Conservation (phyloP, 306 rosid species). For the Trifolium fragiferum region DNA sequence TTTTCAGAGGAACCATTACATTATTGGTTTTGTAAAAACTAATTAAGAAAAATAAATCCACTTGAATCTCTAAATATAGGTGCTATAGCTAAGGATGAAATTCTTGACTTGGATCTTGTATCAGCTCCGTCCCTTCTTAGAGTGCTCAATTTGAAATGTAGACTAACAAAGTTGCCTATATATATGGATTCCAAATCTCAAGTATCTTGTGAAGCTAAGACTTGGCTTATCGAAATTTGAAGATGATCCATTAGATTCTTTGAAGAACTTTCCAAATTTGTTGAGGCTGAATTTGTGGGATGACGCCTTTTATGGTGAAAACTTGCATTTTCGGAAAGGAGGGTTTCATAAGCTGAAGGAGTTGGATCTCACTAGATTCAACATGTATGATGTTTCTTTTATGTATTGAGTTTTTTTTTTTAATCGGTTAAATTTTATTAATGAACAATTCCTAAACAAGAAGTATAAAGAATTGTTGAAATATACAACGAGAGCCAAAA, state of each 20-base stretch:
- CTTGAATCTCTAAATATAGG: conserved; percentile 32
- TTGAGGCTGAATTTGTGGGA: conserved; percentile 20
- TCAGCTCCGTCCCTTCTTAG: background rate
- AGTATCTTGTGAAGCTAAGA: conserved; percentile 21
- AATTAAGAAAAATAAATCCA: no score
- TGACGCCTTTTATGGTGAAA: conserved; percentile 1
- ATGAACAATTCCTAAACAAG: background rate
- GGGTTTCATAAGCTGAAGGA: conserved; percentile 17
- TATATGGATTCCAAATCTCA: conserved; percentile 28
- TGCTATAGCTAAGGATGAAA: conserved; percentile 8
- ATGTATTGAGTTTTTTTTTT: no score
- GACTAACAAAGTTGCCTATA: conserved; percentile 15
- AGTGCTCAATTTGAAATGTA: conserved; percentile 11
- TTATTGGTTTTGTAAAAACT: no score
- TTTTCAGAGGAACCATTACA: no score
- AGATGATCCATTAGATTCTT: conserved; percentile 10
- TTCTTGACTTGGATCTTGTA: background rate
- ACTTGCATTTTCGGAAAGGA: conserved; percentile 4
- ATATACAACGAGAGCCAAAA: no score
- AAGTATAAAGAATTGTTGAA: no score
- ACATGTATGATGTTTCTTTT: no score
- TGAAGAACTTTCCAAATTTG: conserved; percentile 18
- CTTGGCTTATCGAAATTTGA: conserved; percentile 1
- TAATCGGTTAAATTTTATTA: no score
- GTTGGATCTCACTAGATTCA: background rate